Conservation (phyloP, 495 filamentous ascomycete genomes). For the Entonaema liquescens region DNA sequence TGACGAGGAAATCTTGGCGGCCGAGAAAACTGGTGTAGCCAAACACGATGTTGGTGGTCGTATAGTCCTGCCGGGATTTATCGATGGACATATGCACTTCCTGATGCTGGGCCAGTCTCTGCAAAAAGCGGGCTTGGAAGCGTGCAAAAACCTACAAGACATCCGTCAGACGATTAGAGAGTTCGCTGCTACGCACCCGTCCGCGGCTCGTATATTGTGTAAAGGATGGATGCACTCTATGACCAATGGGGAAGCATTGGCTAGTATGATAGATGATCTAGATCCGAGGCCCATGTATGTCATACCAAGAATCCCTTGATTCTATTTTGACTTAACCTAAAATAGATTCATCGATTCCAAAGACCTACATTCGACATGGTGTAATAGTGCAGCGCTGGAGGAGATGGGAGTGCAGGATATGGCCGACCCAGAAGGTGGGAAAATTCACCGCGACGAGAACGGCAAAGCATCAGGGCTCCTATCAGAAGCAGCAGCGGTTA, state of each 20-base stretch:
- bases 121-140: slow-evolving; percentile 63
- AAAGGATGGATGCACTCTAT: slow-evolving; percentile 70
- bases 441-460: slow-evolving; percentile 61
- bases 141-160: slow-evolving; percentile 62
- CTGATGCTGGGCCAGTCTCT: slow-evolving; percentile 67
- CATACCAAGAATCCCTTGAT: not conserved
- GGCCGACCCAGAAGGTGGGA: slow-evolving; percentile 64
- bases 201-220: slow-evolving; percentile 61
- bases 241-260: slow-evolving; percentile 60
- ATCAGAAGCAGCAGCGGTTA: slow-evolving; percentile 64
- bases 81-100: slow-evolving; percentile 72
- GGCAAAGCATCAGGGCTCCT: slow-evolving; percentile 65
- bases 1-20: slow-evolving; percentile 46
- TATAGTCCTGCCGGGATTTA: slow-evolving; percentile 68
- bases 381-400: slow-evolving; percentile 62
- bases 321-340: not conserved
- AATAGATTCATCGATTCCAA: slow-evolving; percentile 63
- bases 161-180: slow-evolving; percentile 61
- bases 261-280: slow-evolving; percentile 64
- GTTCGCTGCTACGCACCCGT: slow-evolving; percentile 61
- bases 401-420: slow-evolving; percentile 61
- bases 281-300: slow-evolving; percentile 62
- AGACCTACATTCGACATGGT: slow-evolving; percentile 71
- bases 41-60: slow-evolving; percentile 57
- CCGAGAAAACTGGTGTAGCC: slow-evolving; percentile 43